Evolutionary conservation across 2,329 filamentous ascomycete species (phyloP), one percentile per base, ranked within the genome.

Genomic region (Botrytis squamosa): DNA sequence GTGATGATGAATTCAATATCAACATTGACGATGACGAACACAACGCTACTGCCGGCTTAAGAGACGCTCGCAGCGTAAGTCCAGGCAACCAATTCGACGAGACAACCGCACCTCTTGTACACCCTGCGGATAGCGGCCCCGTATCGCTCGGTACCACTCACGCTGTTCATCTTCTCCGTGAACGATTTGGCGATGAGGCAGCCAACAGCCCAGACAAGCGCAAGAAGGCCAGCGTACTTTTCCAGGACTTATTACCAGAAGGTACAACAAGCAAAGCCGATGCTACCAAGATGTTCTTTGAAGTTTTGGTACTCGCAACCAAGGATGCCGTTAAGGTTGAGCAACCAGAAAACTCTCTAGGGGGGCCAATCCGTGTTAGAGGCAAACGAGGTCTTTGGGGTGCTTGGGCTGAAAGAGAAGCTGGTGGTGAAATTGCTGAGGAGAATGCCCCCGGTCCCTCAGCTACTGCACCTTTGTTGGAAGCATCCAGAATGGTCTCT

Each of bases 201-300:
- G 92, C 91, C 65, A 86, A 88, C 33, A 89, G 90, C 76, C 88
- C 91, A 4, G 89, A 90, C 73, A 91, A 92, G 83, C 90, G 94
- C 79, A 92, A 91, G 82, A 92, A 92, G 82, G 88, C 87, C 38
- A 89, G 89, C 20, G 94, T 97, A 4, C 87, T 97, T 4, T 98
- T 99, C 86, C 95, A 98, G 80, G 92, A 97, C 74, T 87, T 99
- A 66, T 88, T 98, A 49, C 96, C 96, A 0, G 93, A 97, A 83
- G 85, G 87, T 76, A 89, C 88, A 75, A 95, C 95, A 0, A 94
- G 88, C 77, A 93, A 93, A 82, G 92, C 92, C 14, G 96, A 98
- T 79, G 96, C 96, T 0, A 99, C 96, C 62, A 98, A 98, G 87
- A 98, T 99, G 94, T 99, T 99, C 85, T 99, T 99, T 80, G 96